A percentile compares a stretch with the other conserved stretches of the same genome.
phyloP scores from a whole-genome alignment of 345 rosid genomes.

The Heritiera littoralis region DNA sequence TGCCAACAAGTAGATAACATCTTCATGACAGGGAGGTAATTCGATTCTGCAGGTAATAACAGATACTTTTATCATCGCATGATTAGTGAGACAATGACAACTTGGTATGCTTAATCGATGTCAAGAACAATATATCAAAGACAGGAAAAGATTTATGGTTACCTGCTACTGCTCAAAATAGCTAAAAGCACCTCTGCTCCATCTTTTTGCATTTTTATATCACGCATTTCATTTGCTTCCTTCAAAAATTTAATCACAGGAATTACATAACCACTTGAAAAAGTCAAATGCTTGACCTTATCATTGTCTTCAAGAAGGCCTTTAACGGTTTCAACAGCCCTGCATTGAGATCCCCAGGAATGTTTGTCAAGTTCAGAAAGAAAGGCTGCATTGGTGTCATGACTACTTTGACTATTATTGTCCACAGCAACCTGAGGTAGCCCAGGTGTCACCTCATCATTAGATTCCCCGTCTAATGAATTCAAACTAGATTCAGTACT shows the following conservation, averaged over 20 bases:
- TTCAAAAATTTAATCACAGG: slow-evolving; percentile 36
- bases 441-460: neutral
- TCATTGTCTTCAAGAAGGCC: slow-evolving; percentile 24
- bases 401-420: neutral
- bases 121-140: neutral
- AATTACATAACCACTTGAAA: slow-evolving; percentile 19
- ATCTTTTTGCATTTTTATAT: slow-evolving; percentile 32
- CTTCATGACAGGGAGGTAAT: slow-evolving; percentile 29
- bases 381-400: slow-evolving; percentile 8
- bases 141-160: neutral
- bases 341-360: slow-evolving; percentile 40
- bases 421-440: slow-evolving; percentile 21
- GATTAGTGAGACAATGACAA: neutral
- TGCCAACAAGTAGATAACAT: slow-evolving; percentile 28
- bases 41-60: slow-evolving; percentile 30
- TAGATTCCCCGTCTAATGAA: neutral
- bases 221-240: slow-evolving; percentile 29
- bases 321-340: slow-evolving; percentile 32
- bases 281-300: neutral
- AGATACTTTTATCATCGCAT: slow-evolving; percentile 3
- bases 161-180: slow-evolving; percentile 36
- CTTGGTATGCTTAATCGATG: neutral
- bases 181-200: slow-evolving; percentile 39
- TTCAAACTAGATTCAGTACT: slow-evolving; percentile 13
- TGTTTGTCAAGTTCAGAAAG: slow-evolving; percentile 26